Evolutionary conservation across 176 grass and related monocot species (phyloP).

Genomic region (Oryza officinalis): DNA sequence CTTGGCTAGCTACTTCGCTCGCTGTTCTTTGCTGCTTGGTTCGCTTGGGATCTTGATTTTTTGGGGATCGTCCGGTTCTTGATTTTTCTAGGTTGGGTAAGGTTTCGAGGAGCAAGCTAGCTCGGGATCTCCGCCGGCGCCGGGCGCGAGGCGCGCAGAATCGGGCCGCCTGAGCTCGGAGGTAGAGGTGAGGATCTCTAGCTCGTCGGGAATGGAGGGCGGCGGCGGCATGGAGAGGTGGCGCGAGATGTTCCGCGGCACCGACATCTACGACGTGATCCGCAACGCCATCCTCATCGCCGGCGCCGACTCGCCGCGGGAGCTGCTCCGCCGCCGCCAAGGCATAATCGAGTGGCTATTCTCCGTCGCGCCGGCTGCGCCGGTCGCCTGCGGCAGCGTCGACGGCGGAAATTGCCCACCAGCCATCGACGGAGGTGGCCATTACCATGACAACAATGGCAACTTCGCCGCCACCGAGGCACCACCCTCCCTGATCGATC

Average conservation of each 20-base stretch:
- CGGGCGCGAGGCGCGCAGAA: too few species aligned
- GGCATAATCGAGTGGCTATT: slow-evolving; percentile 47
- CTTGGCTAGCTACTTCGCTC: too few species aligned
- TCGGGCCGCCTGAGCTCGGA: not conserved
- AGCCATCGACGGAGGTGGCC: too few species aligned
- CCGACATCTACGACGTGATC: slow-evolving; percentile 56
- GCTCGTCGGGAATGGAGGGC: not conserved
- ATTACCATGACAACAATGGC: too few species aligned
- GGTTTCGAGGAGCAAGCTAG: too few species aligned
- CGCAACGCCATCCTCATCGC: slow-evolving; percentile 28
- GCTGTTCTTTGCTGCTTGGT: too few species aligned
- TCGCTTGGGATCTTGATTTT: too few species aligned
- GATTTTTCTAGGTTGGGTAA: too few species aligned
- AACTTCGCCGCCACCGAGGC: not conserved
- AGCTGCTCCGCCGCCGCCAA: slow-evolving; percentile 49
- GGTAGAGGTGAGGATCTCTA: not conserved
- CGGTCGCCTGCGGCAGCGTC: too few species aligned
- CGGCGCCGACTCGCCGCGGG: slow-evolving; percentile 31
- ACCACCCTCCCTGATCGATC: not conserved
- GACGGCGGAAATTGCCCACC: too few species aligned
- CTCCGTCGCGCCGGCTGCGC: not conserved
- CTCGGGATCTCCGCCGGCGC: too few species aligned
- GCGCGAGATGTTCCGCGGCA: slow-evolving; percentile 41
- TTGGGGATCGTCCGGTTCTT: too few species aligned
- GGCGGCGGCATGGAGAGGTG: slow-evolving; percentile 2